Base-by-base conservation (phyloP, 1,284 basidiomycete genomes). In the Cryptococcus neoformans region DNA sequence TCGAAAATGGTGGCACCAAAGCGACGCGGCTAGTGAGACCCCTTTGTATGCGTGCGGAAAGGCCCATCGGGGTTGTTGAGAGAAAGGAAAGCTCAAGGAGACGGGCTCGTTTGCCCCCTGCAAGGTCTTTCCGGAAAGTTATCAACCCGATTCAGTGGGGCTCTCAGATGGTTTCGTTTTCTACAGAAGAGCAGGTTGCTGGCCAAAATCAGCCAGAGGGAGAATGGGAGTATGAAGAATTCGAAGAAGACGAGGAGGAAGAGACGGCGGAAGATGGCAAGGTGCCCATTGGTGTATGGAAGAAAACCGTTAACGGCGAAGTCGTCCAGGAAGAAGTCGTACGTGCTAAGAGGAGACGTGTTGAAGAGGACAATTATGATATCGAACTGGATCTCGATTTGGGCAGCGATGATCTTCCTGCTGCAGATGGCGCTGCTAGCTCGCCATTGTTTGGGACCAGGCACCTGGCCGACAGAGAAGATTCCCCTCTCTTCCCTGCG, bases 61-160 rank as follows among this genome's bases (percentile, higher is more conserved):
- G 44, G 16, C 44, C 44, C 16, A 39, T 39, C 28, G 52, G 28
- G 1, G 17, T 54, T 10, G 12, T 21, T 37, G 47, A 17, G 59
- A 66, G n/a, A 58, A 59, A 36, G 63, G 54, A 4, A 60, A 64
- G 34, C 55, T 38, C 16, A 60, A 65, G 57, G 50, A 47, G 42
- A 53, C 51, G 52, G 8, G n/a, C 10, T n/a, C 28, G 28, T 28
- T 11, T 44, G 7, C 65, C 68, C 16, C 57, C 67, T 16, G 47
- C 52, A 3, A 54, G 70, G 47, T 52, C 62, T 4, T 51, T 60
- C 17, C 44, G 63, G 16, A 60, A 68, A 44, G 71, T 76, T 17
- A 67, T 72, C 51, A 63, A 73, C 53, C 68, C 71, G 1, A n/a
- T 54, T 16, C 49, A 63, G 5, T 72, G 65, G 62, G 53, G 53